phyloP scores from a whole-genome alignment of 768 basidiomycete genomes.

The Nidularia pulvinata region DNA sequence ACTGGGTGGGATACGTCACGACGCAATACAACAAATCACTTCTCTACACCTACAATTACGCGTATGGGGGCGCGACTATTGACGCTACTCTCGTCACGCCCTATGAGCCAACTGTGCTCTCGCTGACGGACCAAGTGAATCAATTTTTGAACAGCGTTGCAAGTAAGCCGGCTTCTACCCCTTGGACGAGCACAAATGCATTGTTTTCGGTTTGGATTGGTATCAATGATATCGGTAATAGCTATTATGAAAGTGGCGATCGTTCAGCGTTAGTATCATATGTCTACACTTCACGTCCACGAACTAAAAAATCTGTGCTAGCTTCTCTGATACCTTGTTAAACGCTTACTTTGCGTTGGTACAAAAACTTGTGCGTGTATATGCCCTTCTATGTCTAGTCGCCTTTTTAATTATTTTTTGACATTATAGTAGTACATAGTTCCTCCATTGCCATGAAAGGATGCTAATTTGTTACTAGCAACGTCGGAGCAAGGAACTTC shows the following conservation, averaged over 20 bases:
- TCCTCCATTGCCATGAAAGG: slow-evolving; percentile 1
- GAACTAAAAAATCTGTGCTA: no score
- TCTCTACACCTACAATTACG: slow-evolving; percentile 63
- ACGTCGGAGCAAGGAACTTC: slow-evolving; percentile 56
- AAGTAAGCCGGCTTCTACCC: slow-evolving; percentile 44
- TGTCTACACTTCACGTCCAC: no score
- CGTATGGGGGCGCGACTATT: slow-evolving; percentile 68
- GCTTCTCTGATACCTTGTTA: slow-evolving; percentile 46
- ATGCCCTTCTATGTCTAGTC: neutral
- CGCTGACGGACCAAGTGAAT: slow-evolving; percentile 61
- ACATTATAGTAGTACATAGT: slow-evolving; percentile 27
- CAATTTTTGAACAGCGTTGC: slow-evolving; percentile 49
- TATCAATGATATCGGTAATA: slow-evolving; percentile 68
- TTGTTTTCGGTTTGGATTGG: slow-evolving; percentile 74
- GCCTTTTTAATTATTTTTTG: slow-evolving; percentile 3
- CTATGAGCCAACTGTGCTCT: slow-evolving; percentile 48
- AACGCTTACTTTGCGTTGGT: slow-evolving; percentile 49
- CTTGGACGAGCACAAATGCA: slow-evolving; percentile 57
- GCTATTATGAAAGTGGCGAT: slow-evolving; percentile 43
- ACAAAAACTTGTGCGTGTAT: slow-evolving; percentile 39
- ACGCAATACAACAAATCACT: slow-evolving; percentile 51
- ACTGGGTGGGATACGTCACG: slow-evolving; percentile 60
- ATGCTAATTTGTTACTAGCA: slow-evolving; percentile 19
- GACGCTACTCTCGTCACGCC: slow-evolving; percentile 56
- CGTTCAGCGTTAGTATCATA: slow-evolving; percentile 39